These are phyloP conservation scores for Aspergillus sp. DNA, from an alignment of 2,329 filamentous ascomycete genomes.

Conservation along the genomic window DNA sequence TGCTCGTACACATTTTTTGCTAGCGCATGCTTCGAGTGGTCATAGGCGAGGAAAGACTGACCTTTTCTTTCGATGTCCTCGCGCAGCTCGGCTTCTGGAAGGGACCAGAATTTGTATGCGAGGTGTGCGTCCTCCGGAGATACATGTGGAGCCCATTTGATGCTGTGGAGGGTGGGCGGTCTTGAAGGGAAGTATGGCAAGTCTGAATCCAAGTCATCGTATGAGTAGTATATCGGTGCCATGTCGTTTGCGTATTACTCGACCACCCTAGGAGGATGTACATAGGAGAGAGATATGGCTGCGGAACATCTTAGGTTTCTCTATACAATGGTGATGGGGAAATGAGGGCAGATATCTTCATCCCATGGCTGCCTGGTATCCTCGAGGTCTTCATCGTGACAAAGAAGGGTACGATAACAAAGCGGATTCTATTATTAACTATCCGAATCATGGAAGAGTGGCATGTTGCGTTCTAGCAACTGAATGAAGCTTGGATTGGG, in stretches of 20 bases:
- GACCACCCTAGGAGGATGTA: neutral
- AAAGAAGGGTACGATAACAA: too few relatives aligned
- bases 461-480: too few relatives aligned
- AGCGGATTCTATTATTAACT: too few relatives aligned
- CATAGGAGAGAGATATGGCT: too few relatives aligned
- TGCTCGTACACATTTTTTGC: constrained; percentile 32
- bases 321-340: too few relatives aligned
- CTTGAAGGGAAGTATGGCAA: constrained; percentile 14
- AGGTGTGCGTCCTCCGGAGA: constrained; percentile 20
- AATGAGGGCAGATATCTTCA: too few relatives aligned
- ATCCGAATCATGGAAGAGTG: too few relatives aligned
- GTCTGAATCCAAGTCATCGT: neutral
- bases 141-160: constrained; percentile 25
- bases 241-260: neutral
- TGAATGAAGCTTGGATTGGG: too few relatives aligned
- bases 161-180: constrained; percentile 25
- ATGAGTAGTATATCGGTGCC: neutral
- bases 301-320: too few relatives aligned
- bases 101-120: constrained; percentile 27
- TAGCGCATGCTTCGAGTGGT: constrained; percentile 17
- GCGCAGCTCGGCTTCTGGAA: constrained; percentile 16
- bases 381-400: too few relatives aligned
- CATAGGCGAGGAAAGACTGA: neutral
- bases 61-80: neutral
- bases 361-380: too few relatives aligned